phyloP scores from a whole-genome alignment of 2,329 filamentous ascomycete species.

The Zymoseptoria passerinii region DNA sequence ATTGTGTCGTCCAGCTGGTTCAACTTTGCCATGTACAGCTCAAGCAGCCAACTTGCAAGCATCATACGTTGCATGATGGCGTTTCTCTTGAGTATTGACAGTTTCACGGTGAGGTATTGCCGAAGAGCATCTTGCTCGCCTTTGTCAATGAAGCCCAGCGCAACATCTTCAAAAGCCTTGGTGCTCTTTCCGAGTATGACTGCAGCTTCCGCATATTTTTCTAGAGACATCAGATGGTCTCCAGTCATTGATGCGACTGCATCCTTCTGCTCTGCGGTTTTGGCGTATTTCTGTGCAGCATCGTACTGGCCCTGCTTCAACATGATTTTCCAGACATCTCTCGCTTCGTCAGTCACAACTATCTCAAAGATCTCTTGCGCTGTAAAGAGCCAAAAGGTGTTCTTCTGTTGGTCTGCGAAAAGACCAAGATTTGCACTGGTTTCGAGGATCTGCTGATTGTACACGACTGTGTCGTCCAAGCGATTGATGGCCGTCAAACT shows the following conservation, averaged over 20 bases:
- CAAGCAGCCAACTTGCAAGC: conserved; percentile 90
- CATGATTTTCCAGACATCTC: conserved; percentile 93
- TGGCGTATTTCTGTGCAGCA: conserved; percentile 75
- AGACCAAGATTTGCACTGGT: conserved; percentile 71
- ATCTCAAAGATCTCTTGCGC: conserved; percentile 87
- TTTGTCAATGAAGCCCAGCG: conserved; percentile 80
- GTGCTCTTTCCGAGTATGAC: conserved; percentile 88
- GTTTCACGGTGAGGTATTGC: conserved; percentile 79
- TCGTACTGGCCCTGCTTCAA: conserved; percentile 81
- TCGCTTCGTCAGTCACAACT: conserved; percentile 78
- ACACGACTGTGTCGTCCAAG: conserved; percentile 75
- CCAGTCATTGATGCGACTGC: conserved; percentile 86
- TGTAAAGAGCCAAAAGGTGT: conserved; percentile 96
- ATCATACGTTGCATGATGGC: conserved; percentile 88
- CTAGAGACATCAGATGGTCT: conserved; percentile 74
- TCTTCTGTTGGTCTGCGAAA: conserved; percentile 84
- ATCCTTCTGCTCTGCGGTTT: conserved; percentile 72
- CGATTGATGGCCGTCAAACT: conserved; percentile 79
- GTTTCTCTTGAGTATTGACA: conserved; percentile 72
- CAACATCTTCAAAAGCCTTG: conserved; percentile 94
- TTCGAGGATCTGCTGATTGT: conserved; percentile 79
- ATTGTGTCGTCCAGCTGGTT: conserved; percentile 93
- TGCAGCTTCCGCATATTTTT: conserved; percentile 77
- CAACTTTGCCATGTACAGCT: conserved; percentile 94
- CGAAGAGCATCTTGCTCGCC: conserved; percentile 83